Evolutionary conservation across 2,329 filamentous ascomycete genomes (phyloP).

Genomic region (Pezicula neosporulosa): DNA sequence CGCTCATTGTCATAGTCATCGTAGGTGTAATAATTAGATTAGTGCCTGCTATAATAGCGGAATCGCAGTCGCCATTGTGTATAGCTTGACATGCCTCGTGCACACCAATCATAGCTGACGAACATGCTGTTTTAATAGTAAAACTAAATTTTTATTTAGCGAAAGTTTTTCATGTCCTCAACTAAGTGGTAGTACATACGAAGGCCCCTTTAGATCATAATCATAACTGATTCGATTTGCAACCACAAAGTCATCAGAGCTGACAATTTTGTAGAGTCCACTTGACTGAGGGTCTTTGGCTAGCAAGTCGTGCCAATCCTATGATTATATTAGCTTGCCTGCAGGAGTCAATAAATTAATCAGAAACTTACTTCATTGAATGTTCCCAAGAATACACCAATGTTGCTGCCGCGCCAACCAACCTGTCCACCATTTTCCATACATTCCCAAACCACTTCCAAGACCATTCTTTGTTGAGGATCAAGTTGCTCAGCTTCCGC

Average conservation of each 20-base stretch:
- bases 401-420: slow-evolving; percentile 10
- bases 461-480: slow-evolving; percentile 22
- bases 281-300: slow-evolving; percentile 3
- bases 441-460: slow-evolving; percentile 24
- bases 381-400: slow-evolving; percentile 10
- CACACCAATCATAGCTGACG: slow-evolving; percentile 48
- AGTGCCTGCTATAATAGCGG: slow-evolving; percentile 45
- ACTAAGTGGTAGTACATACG: background rate
- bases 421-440: slow-evolving; percentile 21
- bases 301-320: slow-evolving; percentile 8
- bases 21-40: slow-evolving; percentile 40
- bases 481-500: slow-evolving; percentile 14
- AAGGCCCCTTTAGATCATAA: slow-evolving; percentile 29
- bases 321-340: background rate
- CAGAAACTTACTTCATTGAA: slow-evolving; percentile 1
- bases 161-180: background rate
- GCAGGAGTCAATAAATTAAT: background rate
- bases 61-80: slow-evolving; percentile 10
- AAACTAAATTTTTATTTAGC: slow-evolving; percentile 6
- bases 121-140: slow-evolving; percentile 46
- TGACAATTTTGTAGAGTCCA: slow-evolving; percentile 4
- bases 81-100: slow-evolving; percentile 28
- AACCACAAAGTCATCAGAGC: slow-evolving; percentile 10
- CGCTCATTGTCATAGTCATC: slow-evolving; percentile 1
- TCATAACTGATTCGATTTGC: slow-evolving; percentile 31